Base-by-base conservation (phyloP, 2,329 filamentous ascomycete species). In the Botryotinia narcissicola region DNA sequence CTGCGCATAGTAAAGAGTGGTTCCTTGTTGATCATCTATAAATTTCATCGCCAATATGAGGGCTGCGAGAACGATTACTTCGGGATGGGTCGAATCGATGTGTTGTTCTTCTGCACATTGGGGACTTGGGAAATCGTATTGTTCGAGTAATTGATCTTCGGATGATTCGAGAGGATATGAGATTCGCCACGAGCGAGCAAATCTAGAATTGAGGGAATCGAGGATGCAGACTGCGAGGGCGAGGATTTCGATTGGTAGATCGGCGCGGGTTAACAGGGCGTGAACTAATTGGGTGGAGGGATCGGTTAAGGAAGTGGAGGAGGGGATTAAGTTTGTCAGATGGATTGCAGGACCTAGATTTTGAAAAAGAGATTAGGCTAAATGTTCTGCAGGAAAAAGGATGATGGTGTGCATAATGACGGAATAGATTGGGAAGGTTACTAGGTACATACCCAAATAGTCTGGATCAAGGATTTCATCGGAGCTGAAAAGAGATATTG, bases 31-130 rank as follows among this genome's bases (percentile, higher is more conserved):
- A 81, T 92, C 90, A 77, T 91, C 87, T 62, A 87, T 84, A 78
- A 91, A 92, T 81, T 92, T 92, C 78, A 86, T 84, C n/a, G 90
- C 89, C 71, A 92, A 87, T 75, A 90, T 84, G 29, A 92, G 83
- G 1, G 90, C 88, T 1, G 86, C 84, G n/a, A 92, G 83, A 70
- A 90, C 84, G 76, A 92, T 89, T 74, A 92, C 79, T 80, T 92
- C 90, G 71, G 89, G 89, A 74, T 83, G 84, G 74, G 91, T 85
- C 20, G 85, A 85, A 82, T 91, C 88, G 80, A 90, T 89, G 81
- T 91, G 87, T 62, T 82, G 76, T 84, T 83, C 40, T 71, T 70
- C 20, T 46, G 20, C 16, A 40, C 22, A 35, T 68, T 29, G 59
- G n/a, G n/a, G 72, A 59, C 57, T 37, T 9, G 75, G 44, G 76